Evolutionary conservation across 148 eudicot species (phyloP).

Genomic region (Beta vulgaris): DNA sequence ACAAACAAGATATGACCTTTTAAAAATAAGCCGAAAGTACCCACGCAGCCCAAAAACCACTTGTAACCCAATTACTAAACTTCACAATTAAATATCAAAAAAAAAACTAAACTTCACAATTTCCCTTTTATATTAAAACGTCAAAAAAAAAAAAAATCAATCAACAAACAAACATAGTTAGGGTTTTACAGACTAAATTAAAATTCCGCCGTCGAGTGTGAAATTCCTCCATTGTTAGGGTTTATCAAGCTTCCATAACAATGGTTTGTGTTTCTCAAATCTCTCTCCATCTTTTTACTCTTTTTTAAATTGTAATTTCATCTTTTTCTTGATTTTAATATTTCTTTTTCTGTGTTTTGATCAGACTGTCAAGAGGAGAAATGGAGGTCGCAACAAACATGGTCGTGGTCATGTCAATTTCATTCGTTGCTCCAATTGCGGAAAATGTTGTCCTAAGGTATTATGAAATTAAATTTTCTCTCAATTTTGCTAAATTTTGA

Average conservation of each 20-base stretch:
- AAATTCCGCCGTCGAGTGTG: not conserved
- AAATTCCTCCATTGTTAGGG: not conserved
- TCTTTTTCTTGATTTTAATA: not conserved
- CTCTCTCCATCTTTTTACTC: not conserved
- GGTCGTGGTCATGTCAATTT: constrained; percentile 70
- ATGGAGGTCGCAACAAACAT: constrained; percentile 79
- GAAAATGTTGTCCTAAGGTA: constrained; percentile 79
- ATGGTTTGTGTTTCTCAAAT: constrained; percentile 2
- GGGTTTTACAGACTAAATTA: too few relatives aligned
- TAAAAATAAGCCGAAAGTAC: too few relatives aligned
- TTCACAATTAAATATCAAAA: too few relatives aligned
- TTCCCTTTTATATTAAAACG: too few relatives aligned
- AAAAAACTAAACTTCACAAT: too few relatives aligned
- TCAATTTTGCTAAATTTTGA: not conserved
- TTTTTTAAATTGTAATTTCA: not conserved
- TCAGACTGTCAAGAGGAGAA: constrained; percentile 74
- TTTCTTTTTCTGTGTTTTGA: not conserved
- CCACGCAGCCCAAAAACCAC: too few relatives aligned
- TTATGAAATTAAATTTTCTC: not conserved
- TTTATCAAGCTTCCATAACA: not conserved
- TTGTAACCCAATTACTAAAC: too few relatives aligned
- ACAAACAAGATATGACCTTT: too few relatives aligned
- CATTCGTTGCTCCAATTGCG: constrained; percentile 75
- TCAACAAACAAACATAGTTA: not conserved
- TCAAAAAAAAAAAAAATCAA: too few relatives aligned